Conservation (phyloP, 2,329 filamentous ascomycete genomes). For the Penicillium sp. region DNA sequence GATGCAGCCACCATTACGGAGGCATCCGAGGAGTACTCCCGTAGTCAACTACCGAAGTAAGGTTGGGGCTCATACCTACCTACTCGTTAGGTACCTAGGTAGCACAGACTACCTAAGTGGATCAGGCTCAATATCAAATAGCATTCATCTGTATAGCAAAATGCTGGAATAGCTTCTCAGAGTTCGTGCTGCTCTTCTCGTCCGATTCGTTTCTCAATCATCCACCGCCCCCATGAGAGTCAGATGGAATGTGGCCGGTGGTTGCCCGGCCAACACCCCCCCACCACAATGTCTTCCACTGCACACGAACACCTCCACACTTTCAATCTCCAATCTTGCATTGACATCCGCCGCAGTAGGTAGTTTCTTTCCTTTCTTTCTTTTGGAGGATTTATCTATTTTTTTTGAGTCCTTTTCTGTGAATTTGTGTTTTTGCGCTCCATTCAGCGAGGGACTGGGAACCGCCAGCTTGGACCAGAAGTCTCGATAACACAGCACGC, state of each 20-base stretch:
- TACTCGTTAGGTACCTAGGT: too few species aligned
- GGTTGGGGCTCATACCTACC: too few species aligned
- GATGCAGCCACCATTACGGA: too few species aligned
- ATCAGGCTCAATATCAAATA: too few species aligned
- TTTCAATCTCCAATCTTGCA: conserved; percentile 18
- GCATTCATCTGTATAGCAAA: too few species aligned
- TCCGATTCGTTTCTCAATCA: too few species aligned
- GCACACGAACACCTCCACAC: conserved; percentile 21
- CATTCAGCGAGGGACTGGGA: conserved; percentile 11
- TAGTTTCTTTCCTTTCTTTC: conserved; percentile 19
- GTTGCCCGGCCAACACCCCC: conserved; percentile 28
- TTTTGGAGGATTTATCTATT: conserved; percentile 16
- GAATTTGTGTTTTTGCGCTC: conserved; percentile 6
- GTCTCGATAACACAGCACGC: not conserved
- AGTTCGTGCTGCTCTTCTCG: too few species aligned
- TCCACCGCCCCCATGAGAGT: not conserved
- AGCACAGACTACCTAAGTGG: too few species aligned
- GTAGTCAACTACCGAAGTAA: too few species aligned
- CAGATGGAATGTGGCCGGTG: conserved; percentile 1
- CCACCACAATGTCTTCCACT: conserved; percentile 15
- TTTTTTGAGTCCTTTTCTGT: conserved; percentile 14
- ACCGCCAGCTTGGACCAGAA: conserved; percentile 1
- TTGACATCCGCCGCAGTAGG: conserved; percentile 20
- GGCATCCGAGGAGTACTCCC: too few species aligned
- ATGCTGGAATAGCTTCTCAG: too few species aligned